Evolutionary conservation across 495 filamentous ascomycete genomes (phyloP).

Genomic region (Penicillium tannophilum): DNA sequence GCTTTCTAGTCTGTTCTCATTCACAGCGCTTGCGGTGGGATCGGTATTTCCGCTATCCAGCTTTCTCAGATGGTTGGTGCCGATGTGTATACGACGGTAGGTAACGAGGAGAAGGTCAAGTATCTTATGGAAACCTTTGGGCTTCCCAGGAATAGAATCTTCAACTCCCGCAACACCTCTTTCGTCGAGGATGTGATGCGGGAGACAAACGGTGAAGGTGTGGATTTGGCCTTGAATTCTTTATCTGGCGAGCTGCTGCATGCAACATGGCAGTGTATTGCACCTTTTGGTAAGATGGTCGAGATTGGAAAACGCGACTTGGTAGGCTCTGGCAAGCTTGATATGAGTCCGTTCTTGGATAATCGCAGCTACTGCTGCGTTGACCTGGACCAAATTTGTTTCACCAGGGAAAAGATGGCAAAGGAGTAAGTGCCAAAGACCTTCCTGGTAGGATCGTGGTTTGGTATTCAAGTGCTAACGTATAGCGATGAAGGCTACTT

Average conservation of each 20-base stretch:
- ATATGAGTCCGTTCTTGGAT: constrained; percentile 37
- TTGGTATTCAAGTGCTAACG: neutral
- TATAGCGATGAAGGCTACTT: neutral
- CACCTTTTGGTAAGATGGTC: constrained; percentile 32
- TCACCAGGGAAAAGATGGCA: constrained; percentile 1
- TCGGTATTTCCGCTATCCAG: constrained; percentile 32
- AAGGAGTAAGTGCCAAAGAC: constrained; percentile 16
- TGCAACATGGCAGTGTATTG: constrained; percentile 29
- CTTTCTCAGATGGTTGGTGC: constrained; percentile 23
- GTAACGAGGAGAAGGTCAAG: constrained; percentile 38
- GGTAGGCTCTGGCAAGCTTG: constrained; percentile 25
- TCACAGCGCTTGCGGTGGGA: constrained; percentile 29
- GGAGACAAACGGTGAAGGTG: constrained; percentile 17
- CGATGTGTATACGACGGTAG: constrained; percentile 33
- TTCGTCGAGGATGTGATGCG: constrained; percentile 13
- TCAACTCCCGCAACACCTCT: constrained; percentile 6
- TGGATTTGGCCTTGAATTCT: constrained; percentile 32
- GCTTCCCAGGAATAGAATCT: constrained; percentile 22
- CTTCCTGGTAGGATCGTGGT: too few relatives aligned
- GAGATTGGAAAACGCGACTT: constrained; percentile 38
- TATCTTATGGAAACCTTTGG: constrained; percentile 25
- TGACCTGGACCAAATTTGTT: constrained; percentile 20
- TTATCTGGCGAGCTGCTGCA: constrained; percentile 27
- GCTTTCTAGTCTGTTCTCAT: neutral
- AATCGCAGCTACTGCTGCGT: constrained; percentile 29